These are phyloP conservation scores for Sanghuangporus baumii DNA, from an alignment of 1,284 basidiomycete species.

Conservation along the genomic window DNA sequence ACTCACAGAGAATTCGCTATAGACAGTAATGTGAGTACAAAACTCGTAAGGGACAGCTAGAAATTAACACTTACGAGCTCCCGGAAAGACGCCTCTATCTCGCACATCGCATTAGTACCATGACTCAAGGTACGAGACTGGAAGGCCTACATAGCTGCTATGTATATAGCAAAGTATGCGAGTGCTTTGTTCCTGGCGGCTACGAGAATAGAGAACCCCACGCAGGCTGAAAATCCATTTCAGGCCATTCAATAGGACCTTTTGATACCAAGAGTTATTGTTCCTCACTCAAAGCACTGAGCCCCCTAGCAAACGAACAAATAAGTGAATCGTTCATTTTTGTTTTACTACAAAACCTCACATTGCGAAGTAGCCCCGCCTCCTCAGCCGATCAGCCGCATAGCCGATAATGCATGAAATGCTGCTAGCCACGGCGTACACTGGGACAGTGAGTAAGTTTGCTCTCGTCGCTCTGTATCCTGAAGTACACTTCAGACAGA, in stretches of 20 bases:
- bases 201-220: slow-evolving; percentile 72
- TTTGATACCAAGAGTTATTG: neutral
- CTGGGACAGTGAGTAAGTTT: slow-evolving; percentile 66
- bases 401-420: slow-evolving; percentile 60
- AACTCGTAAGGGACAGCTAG: neutral
- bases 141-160: slow-evolving; percentile 47
- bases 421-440: slow-evolving; percentile 65
- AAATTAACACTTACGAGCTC: slow-evolving; percentile 54
- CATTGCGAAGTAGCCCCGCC: slow-evolving; percentile 59
- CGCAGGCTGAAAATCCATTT: slow-evolving; percentile 19
- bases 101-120: neutral
- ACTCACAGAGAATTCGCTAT: neutral
- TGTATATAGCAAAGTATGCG: slow-evolving; percentile 66
- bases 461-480: slow-evolving; percentile 65
- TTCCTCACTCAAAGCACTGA: neutral
- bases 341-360: slow-evolving; percentile 26
- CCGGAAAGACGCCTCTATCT: slow-evolving; percentile 45
- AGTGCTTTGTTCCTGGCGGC: slow-evolving; percentile 52
- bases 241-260: neutral
- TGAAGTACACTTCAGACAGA: slow-evolving; percentile 20
- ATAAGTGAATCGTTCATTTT: neutral
- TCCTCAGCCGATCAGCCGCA: slow-evolving; percentile 52
- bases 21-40: slow-evolving; percentile 23
- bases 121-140: neutral
- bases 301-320: neutral